Base-by-base conservation (phyloP, 2,329 filamentous ascomycete genomes). In the Aspergillus sp. region DNA sequence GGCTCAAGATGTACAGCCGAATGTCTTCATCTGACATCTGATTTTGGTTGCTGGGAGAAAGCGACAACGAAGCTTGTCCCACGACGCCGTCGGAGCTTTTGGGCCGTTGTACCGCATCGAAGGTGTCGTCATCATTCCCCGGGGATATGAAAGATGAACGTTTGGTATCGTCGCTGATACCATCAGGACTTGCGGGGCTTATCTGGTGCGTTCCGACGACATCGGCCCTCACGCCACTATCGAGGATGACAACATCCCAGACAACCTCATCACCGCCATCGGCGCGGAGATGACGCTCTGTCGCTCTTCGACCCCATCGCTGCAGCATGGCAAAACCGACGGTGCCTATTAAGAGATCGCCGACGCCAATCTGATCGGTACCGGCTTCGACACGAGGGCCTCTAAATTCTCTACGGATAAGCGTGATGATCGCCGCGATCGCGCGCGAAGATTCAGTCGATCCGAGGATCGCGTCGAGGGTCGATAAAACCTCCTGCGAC, bases 71-170 rank as follows among this genome's bases (percentile, higher is more conserved):
- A 50, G 65, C 60, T 7, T 57, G 50, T 10, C 61, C 54, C 5
- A 67, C 24, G 17, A 55, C 32, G 51, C 69, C 65, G 26, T 56
- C 45, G 10, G 57, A 51, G 47, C 60, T 63, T 19, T 59, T 50
- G 7, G 67, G 67, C 51, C 72, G 63, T 55, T 71, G 71, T 16
- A 76, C 56, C 9, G 71, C 70, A 55, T 72, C 68, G 45, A 76
- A 73, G 4, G 55, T 49, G 20, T 69, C 68, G 41, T 76, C 67
- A 10, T 67, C 65, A 11, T 63, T 65, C 4, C 67, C 66, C 5
- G 73, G 67, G 42, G 69, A 67, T 45, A 74, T 59, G 47, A 77
- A 76, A 9, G 77, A 78, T 82, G 85, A 56, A 72, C 78, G 65
- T 74, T 82, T 45, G 82, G 77, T 42, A 71, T 75, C 40, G 65